Conservation (phyloP, 1,284 basidiomycete species). For the Ustilago loliicola region DNA sequence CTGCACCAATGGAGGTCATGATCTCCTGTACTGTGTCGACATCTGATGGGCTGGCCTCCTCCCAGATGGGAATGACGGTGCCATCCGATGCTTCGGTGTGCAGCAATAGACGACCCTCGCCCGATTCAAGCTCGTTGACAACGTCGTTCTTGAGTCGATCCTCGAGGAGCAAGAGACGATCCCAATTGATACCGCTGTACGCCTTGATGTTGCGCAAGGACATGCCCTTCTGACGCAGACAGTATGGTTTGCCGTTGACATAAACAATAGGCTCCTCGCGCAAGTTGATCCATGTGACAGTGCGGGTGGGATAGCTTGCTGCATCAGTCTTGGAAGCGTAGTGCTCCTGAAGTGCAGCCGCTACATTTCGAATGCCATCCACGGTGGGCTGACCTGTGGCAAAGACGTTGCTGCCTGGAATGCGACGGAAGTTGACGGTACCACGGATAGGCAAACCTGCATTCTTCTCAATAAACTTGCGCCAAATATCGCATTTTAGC, state of each 20-base stretch:
- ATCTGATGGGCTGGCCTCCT: slow-evolving; percentile 83
- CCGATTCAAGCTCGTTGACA: slow-evolving; percentile 82
- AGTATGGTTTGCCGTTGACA: slow-evolving; percentile 81
- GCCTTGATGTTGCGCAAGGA: slow-evolving; percentile 67
- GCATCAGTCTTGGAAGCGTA: slow-evolving; percentile 39
- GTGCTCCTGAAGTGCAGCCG: slow-evolving; percentile 72
- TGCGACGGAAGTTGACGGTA: slow-evolving; percentile 92
- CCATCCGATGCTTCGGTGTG: slow-evolving; percentile 92
- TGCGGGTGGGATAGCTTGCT: slow-evolving; percentile 27
- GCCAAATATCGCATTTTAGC: slow-evolving; percentile 70
- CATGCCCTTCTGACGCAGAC: slow-evolving; percentile 71
- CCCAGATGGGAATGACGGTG: slow-evolving; percentile 93
- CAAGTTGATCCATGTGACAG: slow-evolving; percentile 90
- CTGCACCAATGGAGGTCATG: slow-evolving; percentile 75
- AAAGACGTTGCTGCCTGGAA: slow-evolving; percentile 81
- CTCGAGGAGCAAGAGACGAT: slow-evolving; percentile 74
- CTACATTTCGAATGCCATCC: slow-evolving; percentile 87
- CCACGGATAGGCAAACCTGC: slow-evolving; percentile 77
- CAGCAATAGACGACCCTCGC: slow-evolving; percentile 87
- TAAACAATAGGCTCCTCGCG: slow-evolving; percentile 91
- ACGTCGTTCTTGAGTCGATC: slow-evolving; percentile 93
- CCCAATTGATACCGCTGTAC: slow-evolving; percentile 68
- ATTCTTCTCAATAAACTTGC: slow-evolving; percentile 59
- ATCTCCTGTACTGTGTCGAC: slow-evolving; percentile 90
- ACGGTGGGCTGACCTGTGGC: slow-evolving; percentile 85